Percentiles rank a stretch among this genome's conserved stretches.
Conservation (phyloP, 495 filamentous ascomycete species). For the Massariosphaeria phaeospora region DNA sequence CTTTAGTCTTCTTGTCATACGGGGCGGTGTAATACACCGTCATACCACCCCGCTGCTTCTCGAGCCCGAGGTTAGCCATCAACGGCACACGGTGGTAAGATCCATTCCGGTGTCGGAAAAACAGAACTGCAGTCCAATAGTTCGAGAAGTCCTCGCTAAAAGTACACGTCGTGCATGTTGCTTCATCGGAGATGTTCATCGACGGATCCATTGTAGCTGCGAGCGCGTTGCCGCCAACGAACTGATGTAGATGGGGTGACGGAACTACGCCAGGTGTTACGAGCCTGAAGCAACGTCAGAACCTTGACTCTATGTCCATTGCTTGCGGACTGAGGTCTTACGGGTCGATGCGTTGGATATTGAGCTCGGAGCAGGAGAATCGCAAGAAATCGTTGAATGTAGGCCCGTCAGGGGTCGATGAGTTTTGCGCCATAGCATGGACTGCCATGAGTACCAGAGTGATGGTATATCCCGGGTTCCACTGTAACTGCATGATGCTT, state of each 20-base stretch:
- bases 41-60: constrained; percentile 33
- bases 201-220: constrained; percentile 9
- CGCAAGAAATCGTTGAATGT: constrained; percentile 15
- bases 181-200: constrained; percentile 1
- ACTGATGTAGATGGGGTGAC: constrained; percentile 17
- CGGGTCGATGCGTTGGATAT: constrained; percentile 20
- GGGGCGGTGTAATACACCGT: constrained; percentile 20
- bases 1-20: constrained; percentile 31
- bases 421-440: neutral
- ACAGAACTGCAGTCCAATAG: constrained; percentile 39
- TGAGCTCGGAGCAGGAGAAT: constrained; percentile 14
- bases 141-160: constrained; percentile 20
- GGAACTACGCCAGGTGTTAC: constrained; percentile 13
- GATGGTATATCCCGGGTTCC: neutral
- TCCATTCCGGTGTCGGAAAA: constrained; percentile 47
- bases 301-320: neutral
- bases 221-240: constrained; percentile 15
- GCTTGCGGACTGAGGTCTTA: neutral
- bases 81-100: constrained; percentile 47
- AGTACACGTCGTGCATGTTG: constrained; percentile 16
- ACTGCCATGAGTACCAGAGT: neutral
- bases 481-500: neutral
- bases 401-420: neutral
- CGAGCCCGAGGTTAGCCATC: constrained; percentile 46
- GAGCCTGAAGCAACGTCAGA: constrained; percentile 5